Conservation (phyloP, 2,329 filamentous ascomycete species). For the Fusarium ramigenum region DNA sequence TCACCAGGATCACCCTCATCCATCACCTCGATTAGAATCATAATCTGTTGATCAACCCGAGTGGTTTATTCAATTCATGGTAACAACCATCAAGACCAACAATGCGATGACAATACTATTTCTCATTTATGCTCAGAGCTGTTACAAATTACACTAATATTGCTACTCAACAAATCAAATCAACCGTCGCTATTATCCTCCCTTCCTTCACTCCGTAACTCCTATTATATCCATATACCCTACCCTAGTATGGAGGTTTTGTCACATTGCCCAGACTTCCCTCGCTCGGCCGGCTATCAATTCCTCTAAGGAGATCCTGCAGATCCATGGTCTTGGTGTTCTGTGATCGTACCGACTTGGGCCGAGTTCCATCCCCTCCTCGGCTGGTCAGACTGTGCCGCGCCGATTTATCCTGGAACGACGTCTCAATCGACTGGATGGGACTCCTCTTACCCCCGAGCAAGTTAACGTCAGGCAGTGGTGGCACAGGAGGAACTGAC, state of each 20-base stretch:
- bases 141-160: constrained; percentile 26
- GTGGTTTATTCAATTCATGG: not conserved
- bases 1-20: constrained; percentile 3
- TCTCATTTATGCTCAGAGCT: constrained; percentile 24
- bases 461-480: constrained; percentile 55
- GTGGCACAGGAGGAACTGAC: constrained; percentile 65
- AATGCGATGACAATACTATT: not conserved
- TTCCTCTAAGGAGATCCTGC: constrained; percentile 59
- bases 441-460: constrained; percentile 44
- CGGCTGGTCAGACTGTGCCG: constrained; percentile 55
- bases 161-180: constrained; percentile 27
- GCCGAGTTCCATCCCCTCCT: constrained; percentile 51
- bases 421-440: constrained; percentile 41
- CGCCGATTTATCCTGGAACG: constrained; percentile 50
- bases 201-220: constrained; percentile 7
- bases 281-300: constrained; percentile 60
- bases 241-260: constrained; percentile 59
- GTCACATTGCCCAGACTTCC: constrained; percentile 57
- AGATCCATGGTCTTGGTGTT: constrained; percentile 55
- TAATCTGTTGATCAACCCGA: not conserved
- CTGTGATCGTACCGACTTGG: constrained; percentile 47
- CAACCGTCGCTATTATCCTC: constrained; percentile 30
- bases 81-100: not conserved
- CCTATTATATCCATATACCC: constrained; percentile 19
- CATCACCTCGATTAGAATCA: not conserved